Evolutionary conservation across 805 yeast genomes (phyloP).

Genomic region (Phaffomyces opuntiae): DNA sequence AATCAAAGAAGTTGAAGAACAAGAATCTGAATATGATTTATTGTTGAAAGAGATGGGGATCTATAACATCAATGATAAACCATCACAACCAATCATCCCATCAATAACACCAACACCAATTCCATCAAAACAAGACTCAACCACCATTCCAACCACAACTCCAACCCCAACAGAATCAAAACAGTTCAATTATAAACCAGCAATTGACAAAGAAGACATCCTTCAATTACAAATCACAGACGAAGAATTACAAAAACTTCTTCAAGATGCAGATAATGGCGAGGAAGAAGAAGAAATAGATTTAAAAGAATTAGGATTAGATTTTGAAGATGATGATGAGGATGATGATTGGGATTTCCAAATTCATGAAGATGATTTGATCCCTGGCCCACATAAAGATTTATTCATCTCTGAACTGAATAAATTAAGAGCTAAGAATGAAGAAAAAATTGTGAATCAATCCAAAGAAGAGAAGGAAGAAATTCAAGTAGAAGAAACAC

Average conservation of each 20-base stretch:
- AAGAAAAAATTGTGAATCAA: too few species aligned
- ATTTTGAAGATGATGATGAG: slow-evolving; percentile 23
- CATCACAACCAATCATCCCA: too few species aligned
- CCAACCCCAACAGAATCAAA: background rate
- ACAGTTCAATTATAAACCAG: slow-evolving; percentile 7
- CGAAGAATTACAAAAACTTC: slow-evolving; percentile 38
- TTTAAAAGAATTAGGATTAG: slow-evolving; percentile 27
- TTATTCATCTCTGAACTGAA: slow-evolving; percentile 18
- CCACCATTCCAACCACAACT: too few species aligned
- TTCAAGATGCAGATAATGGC: slow-evolving; percentile 9
- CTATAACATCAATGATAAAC: background rate
- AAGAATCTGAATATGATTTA: background rate
- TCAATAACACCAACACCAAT: too few species aligned
- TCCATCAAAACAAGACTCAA: too few species aligned
- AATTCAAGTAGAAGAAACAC: too few species aligned
- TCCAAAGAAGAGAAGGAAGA: slow-evolving; percentile 8
- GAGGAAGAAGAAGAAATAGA: slow-evolving; percentile 35
- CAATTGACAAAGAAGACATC: slow-evolving; percentile 39
- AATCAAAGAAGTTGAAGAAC: background rate
- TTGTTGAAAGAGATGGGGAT: slow-evolving; percentile 14
- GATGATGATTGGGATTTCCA: slow-evolving; percentile 19
- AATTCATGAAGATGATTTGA: slow-evolving; percentile 6
- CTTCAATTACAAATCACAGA: slow-evolving; percentile 49
- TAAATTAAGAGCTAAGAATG: slow-evolving; percentile 9
- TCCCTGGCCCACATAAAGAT: slow-evolving; percentile 17